Conservation (phyloP, 1,284 basidiomycete species). For the Trichosporon ovoides region DNA sequence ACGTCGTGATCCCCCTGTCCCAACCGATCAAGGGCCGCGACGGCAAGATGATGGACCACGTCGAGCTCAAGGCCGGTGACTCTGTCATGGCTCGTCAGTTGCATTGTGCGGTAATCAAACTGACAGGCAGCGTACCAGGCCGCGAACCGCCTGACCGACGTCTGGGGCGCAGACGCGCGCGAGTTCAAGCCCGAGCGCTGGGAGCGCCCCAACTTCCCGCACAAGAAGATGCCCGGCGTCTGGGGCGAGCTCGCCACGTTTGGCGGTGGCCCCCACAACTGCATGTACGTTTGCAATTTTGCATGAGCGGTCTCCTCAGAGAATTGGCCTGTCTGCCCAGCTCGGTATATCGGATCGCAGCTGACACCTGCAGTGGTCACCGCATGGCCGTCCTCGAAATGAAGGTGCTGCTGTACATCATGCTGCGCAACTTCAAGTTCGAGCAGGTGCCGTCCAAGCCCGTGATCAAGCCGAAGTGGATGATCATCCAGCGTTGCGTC, state of each 20-base stretch:
- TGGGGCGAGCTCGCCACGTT: constrained; percentile 54
- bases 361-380: constrained; percentile 50
- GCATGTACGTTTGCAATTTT: constrained; percentile 21
- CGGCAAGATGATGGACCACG: constrained; percentile 44
- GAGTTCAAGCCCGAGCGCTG: constrained; percentile 54
- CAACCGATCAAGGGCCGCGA: constrained; percentile 46
- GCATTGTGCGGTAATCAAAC: constrained; percentile 54
- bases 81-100: constrained; percentile 51
- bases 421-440: constrained; percentile 56
- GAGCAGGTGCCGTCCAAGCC: constrained; percentile 36
- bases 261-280: constrained; percentile 4
- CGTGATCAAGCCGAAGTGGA: constrained; percentile 33
- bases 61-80: constrained; percentile 37
- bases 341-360: too few species aligned
- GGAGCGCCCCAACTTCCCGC: constrained; percentile 12
- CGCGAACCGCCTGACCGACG: constrained; percentile 57
- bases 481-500: constrained; percentile 45
- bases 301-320: too few species aligned
- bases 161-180: constrained; percentile 67
- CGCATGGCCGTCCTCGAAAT: constrained; percentile 61
- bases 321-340: too few species aligned
- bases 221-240: constrained; percentile 45
- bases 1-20: constrained; percentile 59
- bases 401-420: constrained; percentile 56
- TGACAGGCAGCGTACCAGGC: constrained; percentile 30